Evolutionary conservation across 805 yeast species (phyloP).

Genomic region (Starmerella bombi): DNA sequence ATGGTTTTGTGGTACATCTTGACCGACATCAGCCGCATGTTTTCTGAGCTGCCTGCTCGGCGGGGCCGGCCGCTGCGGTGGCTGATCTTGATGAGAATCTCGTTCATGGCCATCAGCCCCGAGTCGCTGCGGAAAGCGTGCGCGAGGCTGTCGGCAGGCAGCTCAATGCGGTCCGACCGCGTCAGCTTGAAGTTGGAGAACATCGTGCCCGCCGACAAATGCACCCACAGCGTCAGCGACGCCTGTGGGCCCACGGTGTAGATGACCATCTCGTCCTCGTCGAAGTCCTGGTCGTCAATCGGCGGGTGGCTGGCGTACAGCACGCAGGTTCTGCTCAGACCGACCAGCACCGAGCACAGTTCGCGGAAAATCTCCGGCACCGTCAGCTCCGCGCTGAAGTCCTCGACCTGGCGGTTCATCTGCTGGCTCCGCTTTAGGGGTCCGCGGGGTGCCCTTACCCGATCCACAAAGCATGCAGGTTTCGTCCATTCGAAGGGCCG

Average conservation of each 20-base stretch:
- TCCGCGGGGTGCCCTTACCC: not conserved
- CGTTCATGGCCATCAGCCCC: conserved; percentile 17
- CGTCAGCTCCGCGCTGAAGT: conserved; percentile 11
- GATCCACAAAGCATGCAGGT: not conserved
- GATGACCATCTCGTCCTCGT: conserved; percentile 7
- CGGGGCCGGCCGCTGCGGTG: not conserved
- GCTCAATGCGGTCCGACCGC: conserved; percentile 10
- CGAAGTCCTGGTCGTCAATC: not conserved
- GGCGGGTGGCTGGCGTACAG: conserved; percentile 1
- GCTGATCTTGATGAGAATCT: conserved; percentile 18
- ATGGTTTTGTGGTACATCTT: conserved; percentile 43
- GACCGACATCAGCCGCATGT: conserved; percentile 20
- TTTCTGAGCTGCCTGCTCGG: conserved; percentile 23
- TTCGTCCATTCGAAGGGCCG: conserved; percentile 24
- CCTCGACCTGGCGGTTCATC: conserved; percentile 9
- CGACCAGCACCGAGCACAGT: conserved; percentile 10
- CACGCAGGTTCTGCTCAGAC: conserved; percentile 9
- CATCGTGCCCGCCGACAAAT: conserved; percentile 11
- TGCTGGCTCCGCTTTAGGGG: too few relatives aligned
- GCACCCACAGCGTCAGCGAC: conserved; percentile 19
- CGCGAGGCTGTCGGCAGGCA: conserved; percentile 31
- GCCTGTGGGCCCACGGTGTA: conserved; percentile 6
- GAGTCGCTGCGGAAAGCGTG: conserved; percentile 30
- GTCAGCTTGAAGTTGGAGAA: conserved; percentile 5
- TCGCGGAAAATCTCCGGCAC: conserved; percentile 16